Base-by-base conservation (phyloP, 139 green algal genomes). In the Auxenochlorella pyrenoidosa region DNA sequence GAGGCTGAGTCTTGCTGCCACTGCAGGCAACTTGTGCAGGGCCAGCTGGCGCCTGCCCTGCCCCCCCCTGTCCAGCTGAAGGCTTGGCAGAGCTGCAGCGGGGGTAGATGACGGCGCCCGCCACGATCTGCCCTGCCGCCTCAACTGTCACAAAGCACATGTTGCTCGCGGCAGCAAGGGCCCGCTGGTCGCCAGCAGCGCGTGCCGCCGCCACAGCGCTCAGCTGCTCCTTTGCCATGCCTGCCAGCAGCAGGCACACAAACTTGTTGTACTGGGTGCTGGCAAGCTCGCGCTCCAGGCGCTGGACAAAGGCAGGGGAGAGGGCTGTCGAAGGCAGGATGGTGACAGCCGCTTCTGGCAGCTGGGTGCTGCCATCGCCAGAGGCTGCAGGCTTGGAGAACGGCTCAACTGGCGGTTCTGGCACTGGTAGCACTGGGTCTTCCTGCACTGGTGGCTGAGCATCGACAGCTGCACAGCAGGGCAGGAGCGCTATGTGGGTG, bases 231-330 rank as follows among this genome's bases (percentile, higher is more conserved):
- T 19, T 41, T 68, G 84, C 88, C 88, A 89, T 89, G 32, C 66
- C 87, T n/a, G 83, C 76, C 73, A 91, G 78, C 83, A 86, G 88
- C 77, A 91, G 79, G 77, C 88, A 89, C 68, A 91, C 88, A 65
- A 89, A 91, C 12, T 44, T 59, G 77, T 91, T 91, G 34, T 40
- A 66, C 65, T 40, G 24, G 24, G 76, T 51, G n/a, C 60, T 65
- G 28, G 73, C 41, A 30, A 91, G 76, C 60, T 85, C 28, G 12
- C 0, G 0, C 2, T 85, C n/a, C 80, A 75, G 40, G 2, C 63
- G 60, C 15, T 22, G 15, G 60, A 85, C 60, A 19, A 40, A 21
- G 13, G 60, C 26, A 3, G 28, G 38, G 40, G 38, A 44, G 5
- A 85, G 60, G 5, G 60, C 28, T 10, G 51, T 40, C 0, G 80